Conservation (phyloP, 2,329 filamentous ascomycete genomes). For the Sphaerulina vaccinii region DNA sequence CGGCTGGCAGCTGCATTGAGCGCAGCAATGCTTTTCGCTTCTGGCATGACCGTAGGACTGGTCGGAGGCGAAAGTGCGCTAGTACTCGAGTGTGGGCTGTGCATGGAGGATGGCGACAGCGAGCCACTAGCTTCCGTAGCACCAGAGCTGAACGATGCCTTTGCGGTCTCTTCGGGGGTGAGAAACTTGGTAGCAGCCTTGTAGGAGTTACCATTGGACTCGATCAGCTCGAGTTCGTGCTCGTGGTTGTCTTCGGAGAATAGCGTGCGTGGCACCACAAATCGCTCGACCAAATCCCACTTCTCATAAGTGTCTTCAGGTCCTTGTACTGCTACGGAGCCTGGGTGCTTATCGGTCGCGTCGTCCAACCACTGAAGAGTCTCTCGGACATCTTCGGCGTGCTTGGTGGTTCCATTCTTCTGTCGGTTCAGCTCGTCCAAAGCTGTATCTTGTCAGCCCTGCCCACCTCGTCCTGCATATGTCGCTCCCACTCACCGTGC, state of each 20-base stretch:
- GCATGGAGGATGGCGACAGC: conserved; percentile 42
- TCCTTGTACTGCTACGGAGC: conserved; percentile 49
- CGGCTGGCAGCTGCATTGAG: conserved; percentile 9
- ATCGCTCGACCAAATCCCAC: conserved; percentile 53
- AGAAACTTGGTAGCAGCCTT: conserved; percentile 37
- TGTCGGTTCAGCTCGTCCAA: conserved; percentile 48
- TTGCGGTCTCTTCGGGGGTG: conserved; percentile 37
- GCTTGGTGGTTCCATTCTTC: conserved; percentile 43
- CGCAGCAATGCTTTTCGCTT: conserved; percentile 21
- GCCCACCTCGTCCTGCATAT: not conserved
- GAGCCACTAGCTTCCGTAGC: conserved; percentile 42
- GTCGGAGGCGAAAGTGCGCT: conserved; percentile 37
- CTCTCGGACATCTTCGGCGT: conserved; percentile 48
- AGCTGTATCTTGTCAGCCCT: conserved; percentile 35
- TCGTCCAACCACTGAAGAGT: conserved; percentile 53
- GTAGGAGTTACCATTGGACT: conserved; percentile 37
- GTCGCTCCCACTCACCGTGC: conserved; percentile 43
- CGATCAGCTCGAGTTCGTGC: conserved; percentile 37
- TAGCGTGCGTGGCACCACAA: conserved; percentile 49
- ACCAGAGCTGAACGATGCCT: conserved; percentile 45
- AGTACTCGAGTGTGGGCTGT: conserved; percentile 39
- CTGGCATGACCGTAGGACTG: conserved; percentile 30
- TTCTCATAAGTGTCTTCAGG: conserved; percentile 47
- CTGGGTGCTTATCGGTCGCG: conserved; percentile 46
- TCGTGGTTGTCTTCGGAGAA: conserved; percentile 50